Evolutionary conservation across 1,284 basidiomycete species (phyloP), one percentile per base, ranked within the genome.

Genomic region (Peniophora sp.): DNA sequence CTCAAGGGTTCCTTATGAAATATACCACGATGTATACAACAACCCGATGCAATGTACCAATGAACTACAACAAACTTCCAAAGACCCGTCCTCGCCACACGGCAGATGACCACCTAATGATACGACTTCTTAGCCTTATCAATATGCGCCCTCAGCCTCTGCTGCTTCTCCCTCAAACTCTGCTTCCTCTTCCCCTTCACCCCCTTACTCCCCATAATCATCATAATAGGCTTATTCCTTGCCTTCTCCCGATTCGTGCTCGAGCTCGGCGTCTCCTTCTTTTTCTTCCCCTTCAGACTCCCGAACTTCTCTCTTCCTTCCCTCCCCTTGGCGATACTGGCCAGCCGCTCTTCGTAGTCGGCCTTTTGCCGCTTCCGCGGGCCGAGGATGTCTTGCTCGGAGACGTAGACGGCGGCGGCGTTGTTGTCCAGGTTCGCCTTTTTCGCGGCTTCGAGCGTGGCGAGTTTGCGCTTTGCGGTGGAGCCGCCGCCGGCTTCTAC

Each of bases 301-400:
- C 92, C 92, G 63, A 86, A 99, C 74, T 97, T 98, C 62, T 97
- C 95, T 48, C 97, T 79, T 0, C 93, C 97, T 67, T 99, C 95
- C 27, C 96, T 80, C 1, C 96, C 96, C 65, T 92, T 88, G 62
- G 88, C 83, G 58, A 99, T 92, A 15, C 85, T 88, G 2, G 89
- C 94, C 71, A 99, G 83, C 20, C 96, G 85, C 65, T 97, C 96
- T 53, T 92, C 92, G 66, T 99, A 98, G 62, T 92, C 89, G 2
- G 90, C 83, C 68, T 98, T 99, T 27, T 79, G 78, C 71, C 94
- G 97, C 73, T 98, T 99, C 52, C 91, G 83, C 3, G 92, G 91
- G 1, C 97, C 96, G 3, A 98, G 75, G 57, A 99, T 98, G 63
- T 94, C 91, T 54, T 78, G 77, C 62, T 96, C 93, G n/a, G 88